Percentiles rank a stretch among this genome's conserved stretches.
These are phyloP conservation scores for Magnusiomyces paraingens DNA, from an alignment of 1,139 yeast genomes.

Conservation along the genomic window DNA sequence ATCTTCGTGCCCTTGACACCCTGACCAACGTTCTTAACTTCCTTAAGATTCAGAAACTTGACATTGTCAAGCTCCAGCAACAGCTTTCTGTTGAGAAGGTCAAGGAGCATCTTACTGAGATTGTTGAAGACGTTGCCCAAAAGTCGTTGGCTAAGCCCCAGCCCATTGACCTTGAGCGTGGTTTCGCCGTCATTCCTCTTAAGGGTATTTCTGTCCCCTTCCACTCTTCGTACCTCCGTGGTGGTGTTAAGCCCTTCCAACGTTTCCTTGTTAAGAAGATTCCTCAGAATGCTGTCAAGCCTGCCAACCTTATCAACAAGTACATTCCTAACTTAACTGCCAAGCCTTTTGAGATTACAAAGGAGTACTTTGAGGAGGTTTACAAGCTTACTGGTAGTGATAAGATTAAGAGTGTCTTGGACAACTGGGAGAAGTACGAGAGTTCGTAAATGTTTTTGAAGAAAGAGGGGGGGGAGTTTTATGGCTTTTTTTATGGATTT, in stretches of 20 bases:
- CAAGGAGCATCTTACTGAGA: slow-evolving; percentile 78
- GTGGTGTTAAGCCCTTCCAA: slow-evolving; percentile 98
- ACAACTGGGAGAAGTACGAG: slow-evolving; percentile 88
- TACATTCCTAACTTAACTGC: slow-evolving; percentile 99
- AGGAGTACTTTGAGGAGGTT: slow-evolving; percentile 95
- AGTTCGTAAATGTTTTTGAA: slow-evolving; percentile 13
- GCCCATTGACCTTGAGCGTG: slow-evolving; percentile 95
- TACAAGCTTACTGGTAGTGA: slow-evolving; percentile 87
- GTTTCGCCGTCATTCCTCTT: slow-evolving; percentile 95
- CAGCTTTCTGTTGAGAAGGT: slow-evolving; percentile 81
- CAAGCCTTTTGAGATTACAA: slow-evolving; percentile 89
- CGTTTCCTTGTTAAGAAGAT: slow-evolving; percentile 94
- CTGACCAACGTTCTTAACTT: slow-evolving; percentile 89
- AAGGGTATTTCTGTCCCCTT: slow-evolving; percentile 98
- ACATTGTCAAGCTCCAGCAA: slow-evolving; percentile 80
- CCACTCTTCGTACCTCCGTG: slow-evolving; percentile 96
- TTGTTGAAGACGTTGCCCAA: slow-evolving; percentile 76
- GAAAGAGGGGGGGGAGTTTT: too few relatives aligned
- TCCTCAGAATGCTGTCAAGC: slow-evolving; percentile 90
- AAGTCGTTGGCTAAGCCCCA: slow-evolving; percentile 83
- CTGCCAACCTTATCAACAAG: slow-evolving; percentile 85
- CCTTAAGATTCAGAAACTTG: slow-evolving; percentile 87
- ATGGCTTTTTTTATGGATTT: background rate
- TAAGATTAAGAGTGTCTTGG: slow-evolving; percentile 80
- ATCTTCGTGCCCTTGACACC: slow-evolving; percentile 88